Conservation (phyloP, 768 basidiomycete genomes). For the Collybia nuda region DNA sequence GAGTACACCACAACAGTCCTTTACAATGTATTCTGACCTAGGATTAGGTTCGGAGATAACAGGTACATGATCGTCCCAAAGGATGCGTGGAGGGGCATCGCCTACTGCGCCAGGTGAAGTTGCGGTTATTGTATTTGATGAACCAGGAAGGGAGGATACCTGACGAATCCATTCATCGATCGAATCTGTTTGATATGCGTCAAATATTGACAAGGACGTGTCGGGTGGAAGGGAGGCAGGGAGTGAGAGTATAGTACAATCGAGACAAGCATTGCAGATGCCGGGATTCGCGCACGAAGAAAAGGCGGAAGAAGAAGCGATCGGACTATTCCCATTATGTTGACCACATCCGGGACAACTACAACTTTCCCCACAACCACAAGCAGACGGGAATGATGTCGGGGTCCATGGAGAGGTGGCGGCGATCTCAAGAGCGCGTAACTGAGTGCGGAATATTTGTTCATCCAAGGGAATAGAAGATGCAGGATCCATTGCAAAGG, state of each 20-base stretch:
- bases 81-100: constrained; percentile 3
- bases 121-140: neutral
- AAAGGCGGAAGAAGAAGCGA: constrained; percentile 32
- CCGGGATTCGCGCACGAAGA: constrained; percentile 36
- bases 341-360: constrained; percentile 64
- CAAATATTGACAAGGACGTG: constrained; percentile 38
- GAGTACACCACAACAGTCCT: constrained; percentile 19
- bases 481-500: too few relatives aligned
- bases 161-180: constrained; percentile 69
- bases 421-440: constrained; percentile 33
- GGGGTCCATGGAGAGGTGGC: constrained; percentile 23
- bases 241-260: constrained; percentile 59
- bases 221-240: constrained; percentile 42
- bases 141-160: constrained; percentile 34
- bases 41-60: constrained; percentile 7
- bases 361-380: constrained; percentile 65
- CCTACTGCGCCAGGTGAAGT: neutral
- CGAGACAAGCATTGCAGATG: constrained; percentile 49
- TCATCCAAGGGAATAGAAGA: constrained; percentile 17
- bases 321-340: constrained; percentile 39
- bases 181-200: constrained; percentile 39
- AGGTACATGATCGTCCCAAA: constrained; percentile 14
- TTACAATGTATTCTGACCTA: constrained; percentile 6
- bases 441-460: constrained; percentile 23
- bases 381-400: constrained; percentile 43